Percentiles rank a stretch among this genome's conserved stretches.
These are phyloP conservation scores for Eruca vesicaria DNA, from an alignment of 441 rosid species.

Conservation along the genomic window DNA sequence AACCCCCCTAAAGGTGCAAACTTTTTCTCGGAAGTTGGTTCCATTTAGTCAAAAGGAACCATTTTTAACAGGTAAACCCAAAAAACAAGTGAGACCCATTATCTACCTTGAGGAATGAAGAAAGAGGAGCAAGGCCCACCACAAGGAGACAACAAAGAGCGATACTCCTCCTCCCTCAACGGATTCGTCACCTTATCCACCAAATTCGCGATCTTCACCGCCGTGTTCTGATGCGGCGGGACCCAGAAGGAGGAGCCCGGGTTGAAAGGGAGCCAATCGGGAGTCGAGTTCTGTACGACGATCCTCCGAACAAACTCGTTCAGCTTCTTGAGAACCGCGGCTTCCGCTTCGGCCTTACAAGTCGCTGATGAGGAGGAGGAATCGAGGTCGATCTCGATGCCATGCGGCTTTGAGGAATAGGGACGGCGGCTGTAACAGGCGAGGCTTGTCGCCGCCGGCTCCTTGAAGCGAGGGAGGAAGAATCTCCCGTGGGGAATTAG, in stretches of 20 bases:
- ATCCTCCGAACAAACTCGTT: conserved; percentile 47
- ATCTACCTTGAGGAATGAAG: conserved; percentile 33
- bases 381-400: conserved; percentile 34
- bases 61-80: neutral
- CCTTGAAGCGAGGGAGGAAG: conserved; percentile 24
- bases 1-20: neutral
- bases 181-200: conserved; percentile 27
- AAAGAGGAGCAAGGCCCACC: conserved; percentile 44
- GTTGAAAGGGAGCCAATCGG: conserved; percentile 59
- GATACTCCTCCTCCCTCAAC: conserved; percentile 39
- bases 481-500: conserved; percentile 30
- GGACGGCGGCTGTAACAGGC: conserved; percentile 22
- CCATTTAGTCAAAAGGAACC: neutral
- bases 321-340: conserved; percentile 38
- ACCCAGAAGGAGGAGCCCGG: conserved; percentile 68
- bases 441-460: neutral
- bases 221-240: conserved; percentile 37
- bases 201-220: conserved; percentile 24
- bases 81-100: neutral
- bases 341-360: conserved; percentile 28
- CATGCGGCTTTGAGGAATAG: conserved; percentile 19
- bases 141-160: conserved; percentile 29
- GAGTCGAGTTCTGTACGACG: conserved; percentile 45
- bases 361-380: conserved; percentile 13
- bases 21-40: neutral